Conservation (phyloP, 2,329 filamentous ascomycete species). For the Phaeosphaeria sp. region DNA sequence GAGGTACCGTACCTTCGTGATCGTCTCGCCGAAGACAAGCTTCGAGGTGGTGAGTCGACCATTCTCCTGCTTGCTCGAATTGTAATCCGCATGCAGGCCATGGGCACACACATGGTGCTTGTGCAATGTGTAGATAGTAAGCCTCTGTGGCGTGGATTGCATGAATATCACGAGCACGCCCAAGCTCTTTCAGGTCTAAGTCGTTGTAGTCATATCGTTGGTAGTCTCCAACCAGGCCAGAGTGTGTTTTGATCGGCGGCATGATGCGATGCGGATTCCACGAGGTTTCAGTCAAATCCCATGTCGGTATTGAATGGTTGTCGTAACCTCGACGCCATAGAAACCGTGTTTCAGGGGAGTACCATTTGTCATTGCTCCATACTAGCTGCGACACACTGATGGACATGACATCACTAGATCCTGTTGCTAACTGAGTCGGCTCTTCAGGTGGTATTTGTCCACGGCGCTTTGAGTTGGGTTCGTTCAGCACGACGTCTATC, state of each 20-base stretch:
- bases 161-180: background rate
- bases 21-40: background rate
- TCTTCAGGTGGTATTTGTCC: background rate
- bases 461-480: background rate
- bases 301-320: constrained; percentile 1
- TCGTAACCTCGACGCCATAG: background rate
- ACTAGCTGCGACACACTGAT: background rate
- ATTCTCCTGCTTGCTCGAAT: constrained; percentile 2
- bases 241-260: constrained; percentile 6
- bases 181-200: background rate
- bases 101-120: constrained; percentile 5
- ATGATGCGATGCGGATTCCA: constrained; percentile 1
- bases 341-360: background rate
- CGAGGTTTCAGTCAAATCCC: background rate
- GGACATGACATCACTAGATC: background rate
- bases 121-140: constrained; percentile 4
- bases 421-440: background rate
- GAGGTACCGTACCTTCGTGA: background rate
- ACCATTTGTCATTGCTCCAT: background rate
- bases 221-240: constrained; percentile 9
- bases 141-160: constrained; percentile 6
- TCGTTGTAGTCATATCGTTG: background rate
- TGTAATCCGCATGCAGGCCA: background rate
- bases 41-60: constrained; percentile 1
- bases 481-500: constrained; percentile 12